Base-by-base conservation (phyloP, 768 basidiomycete genomes). In the Leucogyrophana mollusca region DNA sequence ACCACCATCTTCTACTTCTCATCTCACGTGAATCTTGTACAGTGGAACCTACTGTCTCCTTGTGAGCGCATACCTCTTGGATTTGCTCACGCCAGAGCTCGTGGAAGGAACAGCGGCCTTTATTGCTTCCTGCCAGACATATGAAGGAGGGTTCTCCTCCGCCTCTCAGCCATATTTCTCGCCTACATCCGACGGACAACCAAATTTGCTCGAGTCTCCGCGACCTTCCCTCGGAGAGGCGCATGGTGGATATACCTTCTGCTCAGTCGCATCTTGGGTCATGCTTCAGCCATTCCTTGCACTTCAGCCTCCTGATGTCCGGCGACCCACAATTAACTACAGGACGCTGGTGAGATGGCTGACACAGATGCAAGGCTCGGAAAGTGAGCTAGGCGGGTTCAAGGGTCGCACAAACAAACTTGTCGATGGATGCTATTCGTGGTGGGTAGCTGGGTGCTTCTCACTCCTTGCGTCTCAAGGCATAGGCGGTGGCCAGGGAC, bases 361-460 rank as follows among this genome's bases (percentile, higher is more conserved):
- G 2, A 83, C 80, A 3, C 73, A 83, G 35, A 87, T 96, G 84
- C 95, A 98, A 61, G 94, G 92, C 0, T 66, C 69, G 2, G 83
- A 83, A 34, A 74, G 78, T 9, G 95, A 98, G 59, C 73, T 93
- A 8, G 95, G 94, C 3, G 96, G 96, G 2, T 98, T 99, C 68
- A 78, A 77, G 45, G 96, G 96, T 0, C 73, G 96, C 43, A 91
- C 92, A 53, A 99, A 98, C 64, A 99, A 99, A 65, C 78, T 99
- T n/a, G 95, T 99, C 0, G 96, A 99, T 57, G 96, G 95, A 4
- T 99, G 96, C 66, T 99, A 99, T 66, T 85, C 88, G n/a, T 99
- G 96, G 96, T 99, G 95, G 96, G 90, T 92, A 18, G 96, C 91
- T 2, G 94, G 94, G 0, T 77, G 87, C 13, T 90, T 96, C 60